Evolutionary conservation across 192 early-diverging fungal genomes (phyloP).

Genomic region (Coemansia asiatica): DNA sequence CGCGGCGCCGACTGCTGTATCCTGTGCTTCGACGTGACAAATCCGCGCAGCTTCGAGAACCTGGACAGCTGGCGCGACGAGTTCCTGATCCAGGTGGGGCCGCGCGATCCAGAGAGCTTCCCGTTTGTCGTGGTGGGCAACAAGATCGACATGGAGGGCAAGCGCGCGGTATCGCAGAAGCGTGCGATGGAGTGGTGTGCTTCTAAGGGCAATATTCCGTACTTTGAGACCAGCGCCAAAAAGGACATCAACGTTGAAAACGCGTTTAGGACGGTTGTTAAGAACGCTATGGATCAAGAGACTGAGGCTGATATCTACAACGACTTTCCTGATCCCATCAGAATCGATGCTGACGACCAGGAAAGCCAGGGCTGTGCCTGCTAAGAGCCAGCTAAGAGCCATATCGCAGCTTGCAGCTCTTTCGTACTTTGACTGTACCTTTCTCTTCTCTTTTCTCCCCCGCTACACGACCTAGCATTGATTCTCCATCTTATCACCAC

Average conservation of each 20-base stretch:
- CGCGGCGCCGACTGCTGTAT: slow-evolving; percentile 99
- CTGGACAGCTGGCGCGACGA: slow-evolving; percentile 98
- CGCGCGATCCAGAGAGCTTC: slow-evolving; percentile 95
- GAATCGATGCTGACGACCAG: slow-evolving; percentile 75
- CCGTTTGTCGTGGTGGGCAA: slow-evolving; percentile 99
- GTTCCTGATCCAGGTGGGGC: slow-evolving; percentile 94
- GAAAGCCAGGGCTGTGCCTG: slow-evolving; percentile 68
- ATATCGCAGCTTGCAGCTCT: too few relatives aligned
- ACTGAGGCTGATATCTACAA: slow-evolving; percentile 60
- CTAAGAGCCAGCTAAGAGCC: slow-evolving; percentile 41
- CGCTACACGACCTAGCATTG: neutral
- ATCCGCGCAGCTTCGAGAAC: slow-evolving; percentile 90
- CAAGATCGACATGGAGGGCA: slow-evolving; percentile 98
- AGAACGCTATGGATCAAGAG: slow-evolving; percentile 93
- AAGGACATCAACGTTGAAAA: slow-evolving; percentile 97
- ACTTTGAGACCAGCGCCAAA: slow-evolving; percentile 99
- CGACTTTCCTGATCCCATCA: slow-evolving; percentile 89
- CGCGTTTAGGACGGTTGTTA: slow-evolving; percentile 95
- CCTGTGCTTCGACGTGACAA: slow-evolving; percentile 95
- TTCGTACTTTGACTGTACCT: too few relatives aligned
- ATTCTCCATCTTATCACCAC: too few relatives aligned
- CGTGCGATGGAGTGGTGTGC: slow-evolving; percentile 95
- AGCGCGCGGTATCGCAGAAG: slow-evolving; percentile 87
- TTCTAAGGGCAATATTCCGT: slow-evolving; percentile 93
- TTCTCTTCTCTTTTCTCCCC: too few relatives aligned